Base-by-base conservation (phyloP, 257 asterid species). In the Gentiana dahurica region DNA sequence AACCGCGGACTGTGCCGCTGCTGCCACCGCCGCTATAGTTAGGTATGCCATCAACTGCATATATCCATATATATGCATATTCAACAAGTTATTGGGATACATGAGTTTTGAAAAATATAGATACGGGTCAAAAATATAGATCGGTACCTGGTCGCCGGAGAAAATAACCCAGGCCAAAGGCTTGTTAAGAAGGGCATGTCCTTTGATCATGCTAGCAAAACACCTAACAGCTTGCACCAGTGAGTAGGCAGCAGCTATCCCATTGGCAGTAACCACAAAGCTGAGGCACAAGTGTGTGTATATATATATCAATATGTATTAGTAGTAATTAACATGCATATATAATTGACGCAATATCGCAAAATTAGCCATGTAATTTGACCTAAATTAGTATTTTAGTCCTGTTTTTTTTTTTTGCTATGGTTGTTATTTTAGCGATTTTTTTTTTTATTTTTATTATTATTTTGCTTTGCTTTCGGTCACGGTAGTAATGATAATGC, bases 161-260 rank as follows among this genome's bases (percentile, higher is more conserved):
- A 93, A 93, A 65, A 93, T 80, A 71, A 72, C 89, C 99, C 97
- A 93, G 68, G 99, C 99, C 75, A 93, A 67, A 57, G 97, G 87
- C 71, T 82, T 93, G 72, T 68, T 86, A 82, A 84, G 89, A 32
- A 93, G 82, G 62, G 79, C 87, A 84, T 71, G 80, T 69, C 99
- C 97, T 65, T 75, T 84, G 46, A 80, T 53, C 87, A 93, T 74
- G 72, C 82, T 77, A 75, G 82, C 67, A 51, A 73, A 75, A 75
- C 99, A 93, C 83, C 99, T 86, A 65, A 86, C 3, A 46, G 74
- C 74, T 65, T 88, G 99, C 59, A 79, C 59, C 58, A 89, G 72
- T 36, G 99, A 93, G 75, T 88, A 93, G 49, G 81, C 92, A 67
- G 96, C 97, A 43, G 87, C 92, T 56, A 93, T 34, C 73, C 89